A percentile compares a stretch with the other conserved stretches of the same genome.
These are phyloP conservation scores for Neurospora sublineolata DNA, from an alignment of 495 filamentous ascomycete genomes.

Conservation along the genomic window DNA sequence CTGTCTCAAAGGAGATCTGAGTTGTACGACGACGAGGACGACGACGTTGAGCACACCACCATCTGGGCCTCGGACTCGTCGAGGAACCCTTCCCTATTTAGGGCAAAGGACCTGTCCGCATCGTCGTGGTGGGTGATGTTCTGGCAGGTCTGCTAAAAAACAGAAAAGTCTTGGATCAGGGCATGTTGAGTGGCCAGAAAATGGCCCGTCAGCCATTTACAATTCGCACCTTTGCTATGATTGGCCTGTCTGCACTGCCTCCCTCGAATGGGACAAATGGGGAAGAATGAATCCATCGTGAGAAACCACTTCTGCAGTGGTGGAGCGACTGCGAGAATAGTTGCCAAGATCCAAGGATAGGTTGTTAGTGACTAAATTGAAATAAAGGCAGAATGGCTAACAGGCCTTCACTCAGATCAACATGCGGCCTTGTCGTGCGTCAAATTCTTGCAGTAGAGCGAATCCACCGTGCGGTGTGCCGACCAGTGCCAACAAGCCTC, in stretches of 20 bases:
- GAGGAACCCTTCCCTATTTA: neutral
- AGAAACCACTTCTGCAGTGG: neutral
- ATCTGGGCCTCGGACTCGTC: neutral
- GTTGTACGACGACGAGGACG: neutral
- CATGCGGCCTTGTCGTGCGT: neutral
- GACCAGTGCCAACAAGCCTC: neutral
- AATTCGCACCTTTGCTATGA: neutral
- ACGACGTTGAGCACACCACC: neutral
- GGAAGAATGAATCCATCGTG: neutral
- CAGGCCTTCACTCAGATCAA: neutral
- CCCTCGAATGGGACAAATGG: neutral
- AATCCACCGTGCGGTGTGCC: neutral
- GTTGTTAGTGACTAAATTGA: neutral
- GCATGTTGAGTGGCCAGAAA: neutral
- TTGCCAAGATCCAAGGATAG: neutral
- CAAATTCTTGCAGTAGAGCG: neutral
- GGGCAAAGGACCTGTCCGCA: neutral
- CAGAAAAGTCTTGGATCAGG: neutral
- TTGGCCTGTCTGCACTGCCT: neutral
- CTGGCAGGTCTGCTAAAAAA: neutral
- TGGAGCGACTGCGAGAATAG: neutral
- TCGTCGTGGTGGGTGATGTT: neutral
- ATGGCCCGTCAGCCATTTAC: neutral
- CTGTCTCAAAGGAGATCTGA: neutral
- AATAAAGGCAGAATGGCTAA: neutral